These are phyloP conservation scores for Ilyonectria mors-panacis DNA, from an alignment of 2,329 filamentous ascomycete species.

Conservation along the genomic window DNA sequence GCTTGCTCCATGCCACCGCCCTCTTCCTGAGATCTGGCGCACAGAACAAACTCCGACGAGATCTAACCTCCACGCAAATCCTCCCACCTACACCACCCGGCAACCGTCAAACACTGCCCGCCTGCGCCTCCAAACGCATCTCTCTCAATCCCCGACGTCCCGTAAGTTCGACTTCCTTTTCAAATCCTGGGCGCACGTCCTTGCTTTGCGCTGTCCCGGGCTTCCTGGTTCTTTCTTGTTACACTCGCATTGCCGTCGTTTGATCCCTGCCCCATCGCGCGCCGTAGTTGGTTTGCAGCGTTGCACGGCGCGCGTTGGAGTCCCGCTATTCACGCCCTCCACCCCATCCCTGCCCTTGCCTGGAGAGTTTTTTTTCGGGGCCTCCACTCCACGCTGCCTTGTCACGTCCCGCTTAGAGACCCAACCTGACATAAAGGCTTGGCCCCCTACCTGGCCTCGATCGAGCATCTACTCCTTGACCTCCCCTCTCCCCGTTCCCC, in stretches of 20 bases:
- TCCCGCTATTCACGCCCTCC: slow-evolving; percentile 31
- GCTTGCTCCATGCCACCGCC: slow-evolving; percentile 45
- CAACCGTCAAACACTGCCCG: slow-evolving; percentile 14
- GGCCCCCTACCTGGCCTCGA: slow-evolving; percentile 49
- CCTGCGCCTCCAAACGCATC: slow-evolving; percentile 1
- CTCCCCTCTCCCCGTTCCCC: slow-evolving; percentile 43
- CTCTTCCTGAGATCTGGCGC: slow-evolving; percentile 46
- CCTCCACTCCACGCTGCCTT: slow-evolving; percentile 45
- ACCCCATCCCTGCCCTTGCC: slow-evolving; percentile 27
- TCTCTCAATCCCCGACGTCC: slow-evolving; percentile 10
- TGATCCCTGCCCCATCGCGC: slow-evolving; percentile 32
- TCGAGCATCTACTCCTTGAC: slow-evolving; percentile 46
- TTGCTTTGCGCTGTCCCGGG: slow-evolving; percentile 15
- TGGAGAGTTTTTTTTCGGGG: slow-evolving; percentile 39
- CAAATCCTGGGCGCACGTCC: background rate
- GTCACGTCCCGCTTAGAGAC: slow-evolving; percentile 50
- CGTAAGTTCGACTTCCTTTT: slow-evolving; percentile 21
- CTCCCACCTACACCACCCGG: slow-evolving; percentile 21
- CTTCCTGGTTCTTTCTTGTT: slow-evolving; percentile 39
- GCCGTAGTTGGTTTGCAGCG: slow-evolving; percentile 37
- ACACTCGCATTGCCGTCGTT: slow-evolving; percentile 28
- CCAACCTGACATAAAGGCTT: slow-evolving; percentile 51
- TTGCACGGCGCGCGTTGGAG: slow-evolving; percentile 37
- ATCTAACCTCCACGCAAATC: slow-evolving; percentile 42
- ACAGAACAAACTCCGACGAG: slow-evolving; percentile 42